These are phyloP conservation scores for Triticum aestivum DNA, from an alignment of 176 grass and related monocot species.

Conservation along the genomic window DNA sequence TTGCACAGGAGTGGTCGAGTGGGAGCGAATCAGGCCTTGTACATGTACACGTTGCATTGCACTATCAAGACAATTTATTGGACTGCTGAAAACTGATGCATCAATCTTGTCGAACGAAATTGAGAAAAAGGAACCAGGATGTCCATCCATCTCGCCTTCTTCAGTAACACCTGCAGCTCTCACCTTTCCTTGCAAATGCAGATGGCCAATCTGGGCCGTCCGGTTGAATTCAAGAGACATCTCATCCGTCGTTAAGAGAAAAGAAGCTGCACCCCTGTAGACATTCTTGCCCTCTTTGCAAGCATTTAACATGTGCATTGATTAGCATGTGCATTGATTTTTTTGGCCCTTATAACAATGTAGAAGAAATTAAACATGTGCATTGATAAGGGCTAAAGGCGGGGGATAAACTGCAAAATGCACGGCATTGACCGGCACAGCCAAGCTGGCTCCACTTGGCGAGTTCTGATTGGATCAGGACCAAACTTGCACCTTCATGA, in stretches of 20 bases:
- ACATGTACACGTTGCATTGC: conserved; percentile 28
- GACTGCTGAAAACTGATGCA: conserved; percentile 15
- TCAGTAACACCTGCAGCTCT: neutral
- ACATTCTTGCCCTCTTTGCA: conserved; percentile 49
- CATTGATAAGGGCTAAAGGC: no score
- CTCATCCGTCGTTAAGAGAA: conserved; percentile 27
- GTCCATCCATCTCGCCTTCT: conserved; percentile 6
- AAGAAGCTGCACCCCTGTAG: neutral
- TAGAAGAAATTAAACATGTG: no score
- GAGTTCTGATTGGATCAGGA: no score
- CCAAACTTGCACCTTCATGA: no score
- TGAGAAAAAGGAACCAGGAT: conserved; percentile 8
- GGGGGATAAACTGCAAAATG: no score
- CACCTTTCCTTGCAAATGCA: conserved; percentile 14
- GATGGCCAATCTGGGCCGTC: conserved; percentile 6
- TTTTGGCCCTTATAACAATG: no score
- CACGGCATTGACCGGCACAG: no score
- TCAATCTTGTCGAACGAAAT: conserved; percentile 6
- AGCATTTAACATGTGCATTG: conserved; percentile 19
- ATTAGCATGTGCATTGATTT: no score
- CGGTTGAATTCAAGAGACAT: conserved; percentile 12
- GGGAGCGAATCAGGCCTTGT: conserved; percentile 22
- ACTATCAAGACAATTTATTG: neutral
- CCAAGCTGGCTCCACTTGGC: no score
- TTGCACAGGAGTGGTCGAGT: conserved; percentile 7